Evolutionary conservation across 805 yeast species (phyloP).

Genomic region (Suhomyces kilbournensis): DNA sequence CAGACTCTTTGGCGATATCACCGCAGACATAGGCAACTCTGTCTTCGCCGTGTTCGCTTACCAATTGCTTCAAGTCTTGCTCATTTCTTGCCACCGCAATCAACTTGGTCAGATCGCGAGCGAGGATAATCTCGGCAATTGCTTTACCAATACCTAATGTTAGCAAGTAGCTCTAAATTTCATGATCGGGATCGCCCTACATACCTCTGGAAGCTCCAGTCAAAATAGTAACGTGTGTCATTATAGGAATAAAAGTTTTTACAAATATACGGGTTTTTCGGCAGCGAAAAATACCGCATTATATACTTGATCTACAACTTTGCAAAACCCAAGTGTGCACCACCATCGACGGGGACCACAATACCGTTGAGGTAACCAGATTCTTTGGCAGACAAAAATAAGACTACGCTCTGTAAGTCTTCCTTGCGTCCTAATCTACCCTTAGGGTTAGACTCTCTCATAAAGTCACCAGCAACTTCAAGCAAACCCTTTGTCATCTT

Average conservation of each 20-base stretch:
- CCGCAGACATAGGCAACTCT: conserved; percentile 54
- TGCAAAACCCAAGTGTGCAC: conserved; percentile 41
- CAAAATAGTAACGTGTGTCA: conserved; percentile 37
- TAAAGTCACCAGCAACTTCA: conserved; percentile 45
- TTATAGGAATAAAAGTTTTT: not conserved
- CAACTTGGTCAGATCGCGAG: conserved; percentile 37
- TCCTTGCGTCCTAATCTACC: conserved; percentile 59
- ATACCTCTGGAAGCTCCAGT: conserved; percentile 64
- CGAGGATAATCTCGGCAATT: conserved; percentile 51
- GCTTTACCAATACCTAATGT: conserved; percentile 75
- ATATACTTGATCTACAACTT: conserved; percentile 3
- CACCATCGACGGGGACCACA: conserved; percentile 71
- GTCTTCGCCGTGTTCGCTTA: conserved; percentile 42
- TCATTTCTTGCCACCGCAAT: conserved; percentile 74
- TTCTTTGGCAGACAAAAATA: conserved; percentile 54
- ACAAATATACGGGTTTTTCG: not conserved
- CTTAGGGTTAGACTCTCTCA: conserved; percentile 55
- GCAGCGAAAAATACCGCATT: not conserved
- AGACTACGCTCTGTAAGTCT: conserved; percentile 54
- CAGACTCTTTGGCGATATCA: conserved; percentile 51
- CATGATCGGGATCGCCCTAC: conserved; percentile 11
- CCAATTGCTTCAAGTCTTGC: conserved; percentile 43
- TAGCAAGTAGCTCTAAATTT: not conserved
- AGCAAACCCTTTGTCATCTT: conserved; percentile 71
- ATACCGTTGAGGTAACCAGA: conserved; percentile 64